These are phyloP conservation scores for Nicotiana tabacum DNA, from an alignment of 257 asterid species.

Conservation along the genomic window DNA sequence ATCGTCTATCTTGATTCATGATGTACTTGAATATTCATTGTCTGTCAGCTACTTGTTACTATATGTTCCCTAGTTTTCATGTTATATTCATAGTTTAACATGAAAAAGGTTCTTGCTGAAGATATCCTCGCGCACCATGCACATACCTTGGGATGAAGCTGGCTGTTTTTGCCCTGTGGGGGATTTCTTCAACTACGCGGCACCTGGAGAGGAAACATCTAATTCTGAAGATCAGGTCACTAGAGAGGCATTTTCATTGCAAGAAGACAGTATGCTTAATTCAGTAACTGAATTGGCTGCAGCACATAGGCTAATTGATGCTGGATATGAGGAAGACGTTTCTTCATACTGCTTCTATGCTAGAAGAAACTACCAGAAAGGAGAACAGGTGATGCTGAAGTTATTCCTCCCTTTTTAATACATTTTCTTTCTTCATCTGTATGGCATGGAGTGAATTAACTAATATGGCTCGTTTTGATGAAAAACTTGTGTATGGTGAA, in stretches of 20 bases:
- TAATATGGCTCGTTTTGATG: no score
- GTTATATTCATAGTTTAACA: neutral
- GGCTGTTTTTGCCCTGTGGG: slow-evolving; percentile 96
- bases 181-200: slow-evolving; percentile 85
- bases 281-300: slow-evolving; percentile 10
- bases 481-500: no score
- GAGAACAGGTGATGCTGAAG: slow-evolving; percentile 68
- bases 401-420: neutral
- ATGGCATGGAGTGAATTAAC: neutral
- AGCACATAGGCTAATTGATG: slow-evolving; percentile 59
- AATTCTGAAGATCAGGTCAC: slow-evolving; percentile 19
- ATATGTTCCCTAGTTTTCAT: neutral
- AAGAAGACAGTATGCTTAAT: slow-evolving; percentile 13
- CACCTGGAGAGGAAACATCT: slow-evolving; percentile 57
- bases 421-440: neutral
- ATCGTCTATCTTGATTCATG: neutral
- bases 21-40: neutral
- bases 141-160: slow-evolving; percentile 78
- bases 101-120: slow-evolving; percentile 25
- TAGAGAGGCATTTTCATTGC: slow-evolving; percentile 11
- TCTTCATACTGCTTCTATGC: slow-evolving; percentile 78
- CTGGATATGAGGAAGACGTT: slow-evolving; percentile 55
- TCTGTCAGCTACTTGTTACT: neutral
- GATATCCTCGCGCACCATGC: slow-evolving; percentile 97
- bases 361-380: slow-evolving; percentile 58